Evolutionary conservation across 2,329 filamentous ascomycete genomes (phyloP), one percentile per base, ranked within the genome.

Genomic region (Colletotrichum phormii): DNA sequence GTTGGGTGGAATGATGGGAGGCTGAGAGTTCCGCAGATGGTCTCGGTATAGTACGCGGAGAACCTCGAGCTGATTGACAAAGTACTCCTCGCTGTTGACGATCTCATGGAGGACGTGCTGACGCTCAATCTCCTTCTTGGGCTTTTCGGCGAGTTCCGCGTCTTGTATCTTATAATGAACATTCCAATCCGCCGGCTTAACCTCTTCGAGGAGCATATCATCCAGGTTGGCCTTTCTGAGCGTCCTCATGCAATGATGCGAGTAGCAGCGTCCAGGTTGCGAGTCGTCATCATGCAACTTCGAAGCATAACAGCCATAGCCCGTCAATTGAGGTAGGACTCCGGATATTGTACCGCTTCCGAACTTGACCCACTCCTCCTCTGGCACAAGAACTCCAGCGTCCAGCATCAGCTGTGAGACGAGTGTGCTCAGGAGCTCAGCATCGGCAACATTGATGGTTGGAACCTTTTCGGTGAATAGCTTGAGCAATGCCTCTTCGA

Each of bases 341-440:
- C 97, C 97, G 26, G 94, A 95, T 78, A 98, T 91, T 29, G 89
- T 90, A 7, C 93, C 94, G 1, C 89, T 87, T 7, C 94, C 93
- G 79, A 98, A 95, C 80, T 97, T 98, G 76, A 99, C 93, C 97
- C 97, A 99, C 84, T 99, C 97, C 81, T 99, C 97, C 42, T 98
- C 96, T 15, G 92, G 92, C 5, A 97, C 86, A 37, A 99, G 85
- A 12, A 95, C 94, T 51, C 92, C 92, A 9, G 92, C 91, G 29
- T 90, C 88, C 75, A 96, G 89, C 94, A 99, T 97, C 59, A 92
- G 90, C 67, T 91, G 87, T 2, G 97, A 91, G 0, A 98, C 94
- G 53, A 90, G 91, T 71, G 90, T 89, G 74, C 94, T 94, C 64
- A 99, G 86, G 1, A 92, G 93, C 81, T 99, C 97, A 0, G 97